Conservation (phyloP, 2,329 filamentous ascomycete genomes). For the Aspergillus transmontanensis region DNA sequence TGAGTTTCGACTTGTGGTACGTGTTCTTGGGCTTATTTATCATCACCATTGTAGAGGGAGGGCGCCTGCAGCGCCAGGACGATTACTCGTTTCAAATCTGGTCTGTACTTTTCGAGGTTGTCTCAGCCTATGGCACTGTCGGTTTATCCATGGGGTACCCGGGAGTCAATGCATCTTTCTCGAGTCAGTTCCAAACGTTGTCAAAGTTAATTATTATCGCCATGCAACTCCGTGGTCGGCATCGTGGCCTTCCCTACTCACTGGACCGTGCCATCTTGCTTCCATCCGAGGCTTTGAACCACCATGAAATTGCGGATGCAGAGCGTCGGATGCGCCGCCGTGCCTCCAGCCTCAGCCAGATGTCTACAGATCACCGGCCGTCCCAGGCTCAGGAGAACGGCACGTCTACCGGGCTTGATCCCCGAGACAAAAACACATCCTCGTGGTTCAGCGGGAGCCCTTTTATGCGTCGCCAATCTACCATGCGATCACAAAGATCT, state of each 20-base stretch:
- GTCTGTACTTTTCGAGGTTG: slow-evolving; percentile 76
- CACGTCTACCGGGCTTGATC: slow-evolving; percentile 27
- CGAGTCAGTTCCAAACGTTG: slow-evolving; percentile 74
- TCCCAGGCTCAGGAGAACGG: slow-evolving; percentile 29
- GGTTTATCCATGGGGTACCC: slow-evolving; percentile 85
- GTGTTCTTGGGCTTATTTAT: slow-evolving; percentile 93
- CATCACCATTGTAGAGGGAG: slow-evolving; percentile 84
- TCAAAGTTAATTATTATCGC: slow-evolving; percentile 67
- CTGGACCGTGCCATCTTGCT: slow-evolving; percentile 71
- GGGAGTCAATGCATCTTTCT: slow-evolving; percentile 75
- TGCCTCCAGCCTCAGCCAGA: slow-evolving; percentile 38
- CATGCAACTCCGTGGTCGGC: slow-evolving; percentile 67
- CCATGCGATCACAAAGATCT: slow-evolving; percentile 28
- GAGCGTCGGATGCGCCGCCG: slow-evolving; percentile 47
- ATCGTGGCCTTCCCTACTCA: slow-evolving; percentile 67
- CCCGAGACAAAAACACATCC: slow-evolving; percentile 24
- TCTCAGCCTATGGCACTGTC: slow-evolving; percentile 92
- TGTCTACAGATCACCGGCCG: slow-evolving; percentile 25
- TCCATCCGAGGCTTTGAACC: slow-evolving; percentile 65
- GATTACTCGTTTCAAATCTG: slow-evolving; percentile 67
- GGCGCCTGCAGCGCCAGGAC: slow-evolving; percentile 64
- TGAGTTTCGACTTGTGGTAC: slow-evolving; percentile 98
- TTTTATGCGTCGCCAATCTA: slow-evolving; percentile 32
- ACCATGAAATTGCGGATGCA: slow-evolving; percentile 60
- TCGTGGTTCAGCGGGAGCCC: slow-evolving; percentile 20